Evolutionary conservation across 768 basidiomycete genomes (phyloP).

Genomic region (Leccinum barrowsii): DNA sequence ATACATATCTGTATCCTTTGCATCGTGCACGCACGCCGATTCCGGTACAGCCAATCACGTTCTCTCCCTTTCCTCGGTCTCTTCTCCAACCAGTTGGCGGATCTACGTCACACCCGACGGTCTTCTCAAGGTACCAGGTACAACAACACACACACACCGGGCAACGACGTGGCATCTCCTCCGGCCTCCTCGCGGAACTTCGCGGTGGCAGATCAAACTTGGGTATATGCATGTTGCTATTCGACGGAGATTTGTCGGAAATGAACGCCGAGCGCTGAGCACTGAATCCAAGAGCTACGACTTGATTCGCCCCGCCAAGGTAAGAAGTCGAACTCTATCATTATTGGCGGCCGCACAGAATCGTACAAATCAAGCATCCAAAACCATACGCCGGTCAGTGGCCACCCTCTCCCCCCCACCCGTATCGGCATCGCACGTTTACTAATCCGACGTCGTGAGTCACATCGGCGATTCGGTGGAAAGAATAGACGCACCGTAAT

Average conservation of each 20-base stretch:
- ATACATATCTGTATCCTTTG: not conserved
- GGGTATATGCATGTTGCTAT: not conserved
- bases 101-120: not conserved
- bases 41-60: not conserved
- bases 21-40: not conserved
- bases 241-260: conserved; percentile 7
- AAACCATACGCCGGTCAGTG: not conserved
- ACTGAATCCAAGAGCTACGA: not conserved
- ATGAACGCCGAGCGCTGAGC: not conserved
- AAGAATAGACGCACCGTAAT: conserved; percentile 68
- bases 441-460: conserved; percentile 10
- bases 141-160: not conserved
- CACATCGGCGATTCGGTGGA: conserved; percentile 1
- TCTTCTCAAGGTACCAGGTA: not conserved
- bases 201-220: not conserved
- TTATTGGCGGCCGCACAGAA: not conserved
- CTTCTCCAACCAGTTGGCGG: not conserved
- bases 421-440: conserved; percentile 1
- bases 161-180: not conserved
- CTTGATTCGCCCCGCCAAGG: not conserved
- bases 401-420: not conserved
- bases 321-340: conserved; percentile 11
- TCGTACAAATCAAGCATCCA: conserved; percentile 17
- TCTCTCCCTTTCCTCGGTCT: not conserved
- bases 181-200: not conserved